Evolutionary conservation across 2,329 filamentous ascomycete genomes (phyloP), one percentile per base, ranked within the genome.

Genomic region (Arthrobotrys megalospora): DNA sequence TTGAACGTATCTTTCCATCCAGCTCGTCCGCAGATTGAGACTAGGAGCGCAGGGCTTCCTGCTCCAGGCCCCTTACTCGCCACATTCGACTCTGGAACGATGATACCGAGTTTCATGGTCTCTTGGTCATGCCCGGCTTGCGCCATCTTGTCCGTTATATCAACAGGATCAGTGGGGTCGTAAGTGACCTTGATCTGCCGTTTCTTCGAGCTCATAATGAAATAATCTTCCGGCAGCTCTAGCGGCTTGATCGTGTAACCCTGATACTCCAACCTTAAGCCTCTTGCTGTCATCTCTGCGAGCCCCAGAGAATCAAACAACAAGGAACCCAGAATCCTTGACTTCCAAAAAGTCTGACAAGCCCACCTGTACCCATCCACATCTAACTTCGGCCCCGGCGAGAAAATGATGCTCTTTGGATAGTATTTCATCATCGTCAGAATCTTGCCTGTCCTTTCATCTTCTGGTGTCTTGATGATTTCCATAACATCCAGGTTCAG

Each of bases 381-480:
- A 53, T 75, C 45, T n/a, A 68, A 50, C 53, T 75, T 75, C n/a
- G 62, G 62, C 8, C 70, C 70, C 8, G 62, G 32, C 16, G 70
- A 75, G 63, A 75, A 75, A 14, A 75, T 68, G 24, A 75, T 75
- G 63, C 70, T 75, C 21, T 75, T 75, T 0, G 70, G 70, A 21
- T 67, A 75, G 6, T 58, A 62, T 14, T 14, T 52, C 14, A 75
- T 28, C 70, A 75, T 63, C 5, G 70, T 52, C 14, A 75, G 28
- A 36, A 75, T 63, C 45, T 68, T 75, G 38, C 47, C 4, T 6
- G 70, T 75, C 32, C 70, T 67, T 16, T 67, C 36, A 6, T 75
- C 52, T 16, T 75, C 70, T 3, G 63, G 70, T 4, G 70, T 75
- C 12, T 53, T 75, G 14, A 67, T 55, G 47, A 75, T 75, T 21